Percentiles rank a stretch among this genome's conserved stretches.
These are phyloP conservation scores for Trifolium repens DNA, from an alignment of 306 rosid genomes.

Conservation along the genomic window DNA sequence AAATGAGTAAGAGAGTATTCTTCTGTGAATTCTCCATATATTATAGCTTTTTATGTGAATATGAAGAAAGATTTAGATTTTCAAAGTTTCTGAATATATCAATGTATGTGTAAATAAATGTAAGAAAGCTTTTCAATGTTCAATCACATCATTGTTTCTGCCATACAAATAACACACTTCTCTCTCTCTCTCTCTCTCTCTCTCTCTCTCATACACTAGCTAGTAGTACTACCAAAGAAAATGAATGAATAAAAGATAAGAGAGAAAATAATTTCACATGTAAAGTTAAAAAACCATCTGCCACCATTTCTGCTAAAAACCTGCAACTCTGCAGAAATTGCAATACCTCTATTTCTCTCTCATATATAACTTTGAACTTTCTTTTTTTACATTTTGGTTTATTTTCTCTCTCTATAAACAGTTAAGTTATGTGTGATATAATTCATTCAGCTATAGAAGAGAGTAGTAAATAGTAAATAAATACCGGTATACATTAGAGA, in stretches of 20 bases:
- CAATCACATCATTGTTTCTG: constrained; percentile 82
- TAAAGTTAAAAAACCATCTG: constrained; percentile 82
- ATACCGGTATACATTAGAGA: background rate
- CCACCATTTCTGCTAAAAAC: constrained; percentile 71
- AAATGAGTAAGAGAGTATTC: constrained; percentile 35
- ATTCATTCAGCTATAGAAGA: background rate
- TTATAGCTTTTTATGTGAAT: constrained; percentile 40
- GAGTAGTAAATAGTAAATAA: constrained; percentile 43
- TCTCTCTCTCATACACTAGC: background rate
- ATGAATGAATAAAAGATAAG: constrained; percentile 5
- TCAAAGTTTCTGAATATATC: constrained; percentile 10
- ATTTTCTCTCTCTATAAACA: constrained; percentile 29
- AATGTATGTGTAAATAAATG: background rate
- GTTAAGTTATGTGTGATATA: constrained; percentile 20
- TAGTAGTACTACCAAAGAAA: constrained; percentile 19
- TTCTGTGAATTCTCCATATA: constrained; percentile 29
- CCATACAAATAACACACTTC: constrained; percentile 18
- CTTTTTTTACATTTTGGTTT: constrained; percentile 32
- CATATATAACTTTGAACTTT: background rate
- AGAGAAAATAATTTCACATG: constrained; percentile 66
- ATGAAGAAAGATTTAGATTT: constrained; percentile 24
- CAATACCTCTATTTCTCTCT: constrained; percentile 35
- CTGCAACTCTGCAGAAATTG: constrained; percentile 63
- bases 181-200: constrained; percentile 5
- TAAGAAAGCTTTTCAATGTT: constrained; percentile 49